Evolutionary conservation across 352 stramenopile genomes (phyloP).

Genomic region (Phytophthora pluvialis): DNA sequence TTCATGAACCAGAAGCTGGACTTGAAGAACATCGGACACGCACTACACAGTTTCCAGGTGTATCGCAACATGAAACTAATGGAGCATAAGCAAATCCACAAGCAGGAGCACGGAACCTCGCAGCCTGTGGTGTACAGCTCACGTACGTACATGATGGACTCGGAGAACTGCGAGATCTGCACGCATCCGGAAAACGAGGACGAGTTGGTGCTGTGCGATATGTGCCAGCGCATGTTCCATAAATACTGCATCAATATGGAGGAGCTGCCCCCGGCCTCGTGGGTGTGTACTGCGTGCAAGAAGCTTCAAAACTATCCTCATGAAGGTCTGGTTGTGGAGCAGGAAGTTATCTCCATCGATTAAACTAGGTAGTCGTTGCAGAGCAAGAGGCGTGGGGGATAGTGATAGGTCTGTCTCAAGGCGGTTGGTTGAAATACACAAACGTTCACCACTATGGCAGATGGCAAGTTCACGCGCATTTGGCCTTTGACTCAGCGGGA

Average conservation of each 20-base stretch:
- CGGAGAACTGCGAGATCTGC: slow-evolving; percentile 76
- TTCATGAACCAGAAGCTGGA: slow-evolving; percentile 84
- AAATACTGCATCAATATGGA: slow-evolving; percentile 84
- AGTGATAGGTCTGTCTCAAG: slow-evolving; percentile 13
- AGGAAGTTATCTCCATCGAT: slow-evolving; percentile 77
- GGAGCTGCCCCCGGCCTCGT: slow-evolving; percentile 76
- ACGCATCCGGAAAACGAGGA: slow-evolving; percentile 63
- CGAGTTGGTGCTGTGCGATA: slow-evolving; percentile 78
- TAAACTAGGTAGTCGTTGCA: slow-evolving; percentile 31
- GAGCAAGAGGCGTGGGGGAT: slow-evolving; percentile 10
- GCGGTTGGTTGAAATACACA: slow-evolving; percentile 38
- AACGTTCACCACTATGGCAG: slow-evolving; percentile 20
- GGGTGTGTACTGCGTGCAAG: slow-evolving; percentile 81
- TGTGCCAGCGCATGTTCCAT: slow-evolving; percentile 87
- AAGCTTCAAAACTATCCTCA: slow-evolving; percentile 67
- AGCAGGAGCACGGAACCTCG: slow-evolving; percentile 66
- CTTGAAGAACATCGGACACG: slow-evolving; percentile 85
- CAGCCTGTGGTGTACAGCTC: slow-evolving; percentile 66
- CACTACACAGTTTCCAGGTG: slow-evolving; percentile 79
- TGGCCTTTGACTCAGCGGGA: slow-evolving; percentile 17
- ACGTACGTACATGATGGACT: slow-evolving; percentile 79
- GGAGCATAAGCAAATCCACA: slow-evolving; percentile 72
- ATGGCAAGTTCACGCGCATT: slow-evolving; percentile 27
- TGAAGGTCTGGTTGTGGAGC: slow-evolving; percentile 56
- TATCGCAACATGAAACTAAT: slow-evolving; percentile 89